phyloP scores from a whole-genome alignment of 2,329 filamentous ascomycete species.

The Plenodomus tracheiphilus region DNA sequence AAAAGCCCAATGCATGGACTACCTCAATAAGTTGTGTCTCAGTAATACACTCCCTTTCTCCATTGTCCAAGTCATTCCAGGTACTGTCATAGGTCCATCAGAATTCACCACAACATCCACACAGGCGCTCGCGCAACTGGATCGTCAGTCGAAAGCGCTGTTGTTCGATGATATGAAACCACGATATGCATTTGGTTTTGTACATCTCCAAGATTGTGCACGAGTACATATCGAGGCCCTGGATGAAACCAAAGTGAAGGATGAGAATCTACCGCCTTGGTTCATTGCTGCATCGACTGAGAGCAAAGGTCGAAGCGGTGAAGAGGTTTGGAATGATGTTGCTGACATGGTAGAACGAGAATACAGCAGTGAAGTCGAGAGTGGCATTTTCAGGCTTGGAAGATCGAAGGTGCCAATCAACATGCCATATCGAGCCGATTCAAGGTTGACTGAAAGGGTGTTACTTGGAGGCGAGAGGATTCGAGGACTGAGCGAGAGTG shows the following conservation, averaged over 20 bases:
- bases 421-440: conserved; percentile 39
- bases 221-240: conserved; percentile 36
- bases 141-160: conserved; percentile 37
- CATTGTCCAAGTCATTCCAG: conserved; percentile 39
- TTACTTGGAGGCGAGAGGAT: conserved; percentile 24
- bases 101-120: conserved; percentile 28
- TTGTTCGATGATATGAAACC: conserved; percentile 36
- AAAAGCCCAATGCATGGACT: conserved; percentile 40
- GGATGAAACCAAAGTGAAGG: conserved; percentile 18
- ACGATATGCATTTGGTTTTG: conserved; percentile 41
- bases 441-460: conserved; percentile 26
- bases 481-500: conserved; percentile 25
- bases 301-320: conserved; percentile 19
- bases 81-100: conserved; percentile 39
- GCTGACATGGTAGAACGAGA: conserved; percentile 23
- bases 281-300: conserved; percentile 33
- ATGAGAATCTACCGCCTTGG: conserved; percentile 27
- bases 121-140: conserved; percentile 26
- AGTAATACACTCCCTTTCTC: conserved; percentile 26
- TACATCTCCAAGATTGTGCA: conserved; percentile 38
- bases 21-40: conserved; percentile 23
- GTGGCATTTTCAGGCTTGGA: conserved; percentile 27
- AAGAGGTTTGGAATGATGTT: conserved; percentile 26
- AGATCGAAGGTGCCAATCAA: conserved; percentile 30
- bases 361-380: conserved; percentile 20